Base-by-base conservation (phyloP, 148 eudicot genomes). In the Rheum nobile region DNA sequence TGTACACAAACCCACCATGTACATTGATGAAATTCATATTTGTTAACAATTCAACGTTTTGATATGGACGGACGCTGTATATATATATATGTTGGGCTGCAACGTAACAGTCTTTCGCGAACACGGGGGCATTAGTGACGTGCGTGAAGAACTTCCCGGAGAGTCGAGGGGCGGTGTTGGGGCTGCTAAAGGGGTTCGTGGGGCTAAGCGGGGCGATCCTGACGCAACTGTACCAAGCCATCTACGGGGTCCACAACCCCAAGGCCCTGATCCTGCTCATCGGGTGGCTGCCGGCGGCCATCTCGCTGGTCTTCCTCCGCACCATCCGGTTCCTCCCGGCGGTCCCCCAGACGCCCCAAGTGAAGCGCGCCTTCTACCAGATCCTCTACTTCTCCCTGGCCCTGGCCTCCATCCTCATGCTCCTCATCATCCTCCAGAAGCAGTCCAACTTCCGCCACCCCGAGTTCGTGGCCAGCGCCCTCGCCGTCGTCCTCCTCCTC, bases 91-190 rank as follows among this genome's bases (percentile, higher is more conserved):
- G 0, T 46, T 14, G 3, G 8, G 10, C 9, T 41, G 43, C n/a
- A n/a, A 8, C 6, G 43, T 41, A 32, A 65, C 70, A 65, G 70
- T 65, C 84, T 0, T 84, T 84, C 47, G 84, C 86, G 42, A 84
- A 84, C 48, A 84, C 86, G 28, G 86, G 86, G 37, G 86, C 84
- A 19, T 72, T 84, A 2, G 86, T 84, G 4, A 84, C 86, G 3
- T 81, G 86, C 21, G 86, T 84, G 24, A 84, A 84, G 78, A 84
- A 84, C 65, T 84, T 84, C 21, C 86, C 86, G 0, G 86, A 81
- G 32, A 84, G 86, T n/a, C 68, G 84, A 72, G 86, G 86, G 1
- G 79, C 71, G 0, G 84, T 84, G 0, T 39, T 84, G 10, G 86
- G 86, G 1, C 37, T 84, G 22, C 74, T 84, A 9, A 81, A 84